Base-by-base conservation (phyloP, 306 rosid genomes). In the Neltuma alba region DNA sequence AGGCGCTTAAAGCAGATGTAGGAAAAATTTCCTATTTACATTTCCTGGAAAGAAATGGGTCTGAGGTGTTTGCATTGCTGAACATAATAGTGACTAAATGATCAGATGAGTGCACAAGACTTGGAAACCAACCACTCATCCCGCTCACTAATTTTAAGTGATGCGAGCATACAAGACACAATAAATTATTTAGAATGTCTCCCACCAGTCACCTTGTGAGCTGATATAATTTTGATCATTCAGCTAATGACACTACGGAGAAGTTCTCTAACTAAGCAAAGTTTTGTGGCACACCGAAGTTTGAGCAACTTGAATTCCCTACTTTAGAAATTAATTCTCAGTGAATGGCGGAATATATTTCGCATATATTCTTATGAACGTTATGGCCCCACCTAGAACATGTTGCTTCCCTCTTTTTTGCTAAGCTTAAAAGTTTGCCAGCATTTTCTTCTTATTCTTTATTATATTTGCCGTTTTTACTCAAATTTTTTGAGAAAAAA, bases 191-290 rank as follows among this genome's bases (percentile, higher is more conserved):
- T 27, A 12, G 34, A 57, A 58, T 58, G 36, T 7, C 64, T 58
- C 27, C 64, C 64, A 25, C 64, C 64, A 58, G 64, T 58, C 36
- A 25, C 34, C 9, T 1, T 58, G 1, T 25, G 34, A 25, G 64
- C 64, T 27, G 64, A 27, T 3, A 30, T 62, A 62, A 15, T 62
- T 62, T 62, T 62, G 5, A 55, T 28, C 68, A 66, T 38, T 40
- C 42, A 16, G 67, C 81, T 38, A 44, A 57, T 58, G 37, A 54
- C 54, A 55, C 4, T 55, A 69, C 13, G 62, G 62, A 69, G 8
- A 52, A 55, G 45, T 57, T 36, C 66, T 60, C 14, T 31, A 60
- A 12, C 36, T 33, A 33, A 3, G 36, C 36, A 33, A 33, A 33
- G 36, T 33, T 33, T 33, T 33, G 36, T 33, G 2, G 36, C 36